Conservation (phyloP, 1,284 basidiomycete species). For the Ceratobasidium sp. region DNA sequence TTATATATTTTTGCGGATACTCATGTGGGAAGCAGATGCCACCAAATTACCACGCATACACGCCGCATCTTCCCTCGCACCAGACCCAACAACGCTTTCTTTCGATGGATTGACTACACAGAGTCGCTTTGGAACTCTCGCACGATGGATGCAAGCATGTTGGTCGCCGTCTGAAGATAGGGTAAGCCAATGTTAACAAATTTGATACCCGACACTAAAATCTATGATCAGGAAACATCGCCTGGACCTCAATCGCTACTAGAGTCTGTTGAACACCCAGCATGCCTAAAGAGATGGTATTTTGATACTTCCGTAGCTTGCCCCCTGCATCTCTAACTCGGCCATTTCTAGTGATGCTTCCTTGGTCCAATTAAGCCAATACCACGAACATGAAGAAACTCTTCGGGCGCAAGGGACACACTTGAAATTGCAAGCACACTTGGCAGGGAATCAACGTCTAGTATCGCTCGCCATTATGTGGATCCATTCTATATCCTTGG, state of each 20-base stretch:
- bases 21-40: slow-evolving; percentile 20
- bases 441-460: slow-evolving; percentile 6
- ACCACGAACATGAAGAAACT: slow-evolving; percentile 3
- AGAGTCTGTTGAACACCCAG: slow-evolving; percentile 29
- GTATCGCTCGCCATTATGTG: slow-evolving; percentile 31
- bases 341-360: slow-evolving; percentile 4
- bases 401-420: slow-evolving; percentile 23
- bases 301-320: not conserved
- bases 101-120: not conserved
- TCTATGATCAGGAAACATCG: not conserved
- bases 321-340: not conserved
- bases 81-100: not conserved
- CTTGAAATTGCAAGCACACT: slow-evolving; percentile 15
- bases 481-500: slow-evolving; percentile 23
- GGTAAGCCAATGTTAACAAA: slow-evolving; percentile 2
- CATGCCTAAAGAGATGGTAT: slow-evolving; percentile 27
- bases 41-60: not conserved
- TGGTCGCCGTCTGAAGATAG: not conserved
- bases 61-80: not conserved
- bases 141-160: slow-evolving; percentile 32
- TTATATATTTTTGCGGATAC: slow-evolving; percentile 10
- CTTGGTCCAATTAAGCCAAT: slow-evolving; percentile 9
- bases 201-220: not conserved
- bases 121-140: slow-evolving; percentile 13
- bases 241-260: slow-evolving; percentile 6